Percentiles rank a stretch among this genome's conserved stretches.
phyloP scores from a whole-genome alignment of 2,329 filamentous ascomycete genomes.

The Fusarium siculi region DNA sequence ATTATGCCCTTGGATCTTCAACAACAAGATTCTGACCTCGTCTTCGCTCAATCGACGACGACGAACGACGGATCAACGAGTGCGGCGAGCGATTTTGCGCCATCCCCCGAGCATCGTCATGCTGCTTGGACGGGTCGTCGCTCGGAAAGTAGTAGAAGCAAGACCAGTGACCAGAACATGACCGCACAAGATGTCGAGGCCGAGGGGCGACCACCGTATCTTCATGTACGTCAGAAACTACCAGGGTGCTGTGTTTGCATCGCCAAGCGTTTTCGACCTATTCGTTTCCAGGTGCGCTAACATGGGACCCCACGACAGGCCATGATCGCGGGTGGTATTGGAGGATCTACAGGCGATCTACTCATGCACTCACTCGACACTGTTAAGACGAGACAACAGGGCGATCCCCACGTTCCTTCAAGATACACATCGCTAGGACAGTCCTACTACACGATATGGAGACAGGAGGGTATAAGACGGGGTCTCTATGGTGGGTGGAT shows the following conservation, averaged over 20 bases:
- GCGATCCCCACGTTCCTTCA: slow-evolving; percentile 90
- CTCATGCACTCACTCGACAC: slow-evolving; percentile 99
- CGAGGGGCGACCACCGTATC: slow-evolving; percentile 57
- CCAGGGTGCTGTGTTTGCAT: background rate
- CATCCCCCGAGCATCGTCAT: slow-evolving; percentile 47
- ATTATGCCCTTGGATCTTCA: slow-evolving; percentile 44
- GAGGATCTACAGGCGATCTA: slow-evolving; percentile 94
- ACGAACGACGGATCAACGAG: slow-evolving; percentile 30
- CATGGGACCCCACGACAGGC: slow-evolving; percentile 62
- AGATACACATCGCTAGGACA: slow-evolving; percentile 92
- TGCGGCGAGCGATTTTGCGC: slow-evolving; percentile 37
- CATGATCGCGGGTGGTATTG: slow-evolving; percentile 94
- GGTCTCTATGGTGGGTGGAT: slow-evolving; percentile 95
- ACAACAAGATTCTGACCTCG: slow-evolving; percentile 38
- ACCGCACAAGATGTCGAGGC: slow-evolving; percentile 52
- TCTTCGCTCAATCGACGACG: slow-evolving; percentile 36
- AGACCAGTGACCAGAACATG: slow-evolving; percentile 48
- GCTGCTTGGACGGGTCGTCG: slow-evolving; percentile 43
- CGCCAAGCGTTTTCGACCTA: background rate
- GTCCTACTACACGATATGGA: slow-evolving; percentile 91
- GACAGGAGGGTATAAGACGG: slow-evolving; percentile 86
- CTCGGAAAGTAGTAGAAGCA: slow-evolving; percentile 42
- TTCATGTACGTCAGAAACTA: slow-evolving; percentile 51
- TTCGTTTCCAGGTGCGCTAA: slow-evolving; percentile 33
- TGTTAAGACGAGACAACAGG: slow-evolving; percentile 97